Evolutionary conservation across 164 flowering plant genomes (phyloP).

Genomic region (Cinnamomum micranthum): DNA sequence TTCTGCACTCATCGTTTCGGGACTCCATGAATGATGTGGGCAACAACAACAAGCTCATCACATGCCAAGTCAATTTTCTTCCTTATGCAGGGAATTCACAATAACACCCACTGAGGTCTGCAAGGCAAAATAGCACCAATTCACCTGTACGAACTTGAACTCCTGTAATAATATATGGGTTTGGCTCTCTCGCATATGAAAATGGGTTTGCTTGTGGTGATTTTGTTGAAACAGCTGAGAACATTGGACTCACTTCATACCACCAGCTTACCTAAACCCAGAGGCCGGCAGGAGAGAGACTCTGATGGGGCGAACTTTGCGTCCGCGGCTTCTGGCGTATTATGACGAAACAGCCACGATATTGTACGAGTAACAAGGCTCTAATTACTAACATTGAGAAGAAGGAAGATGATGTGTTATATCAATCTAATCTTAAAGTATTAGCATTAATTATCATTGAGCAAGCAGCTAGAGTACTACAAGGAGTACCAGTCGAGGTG

Average conservation of each 20-base stretch:
- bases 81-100: slow-evolving; percentile 83
- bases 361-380: slow-evolving; percentile 36
- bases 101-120: slow-evolving; percentile 77
- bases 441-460: slow-evolving; percentile 59
- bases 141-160: slow-evolving; percentile 44
- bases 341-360: slow-evolving; percentile 58
- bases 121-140: slow-evolving; percentile 87
- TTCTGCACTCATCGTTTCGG: slow-evolving; percentile 77
- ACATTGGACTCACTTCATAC: slow-evolving; percentile 70
- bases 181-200: not conserved
- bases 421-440: not conserved
- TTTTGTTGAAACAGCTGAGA: slow-evolving; percentile 51
- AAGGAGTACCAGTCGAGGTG: slow-evolving; percentile 60
- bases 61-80: slow-evolving; percentile 75
- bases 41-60: slow-evolving; percentile 68
- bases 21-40: slow-evolving; percentile 87
- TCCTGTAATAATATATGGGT: not conserved
- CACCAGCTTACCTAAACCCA: slow-evolving; percentile 73
- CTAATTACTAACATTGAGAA: not conserved
- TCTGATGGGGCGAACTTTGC: slow-evolving; percentile 88
- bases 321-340: slow-evolving; percentile 78
- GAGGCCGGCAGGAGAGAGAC: slow-evolving; percentile 51
- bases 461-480: slow-evolving; percentile 65
- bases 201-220: slow-evolving; percentile 3
- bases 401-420: not conserved